Conservation (phyloP, 257 asterid genomes). For the Leptodermis oblonga region DNA sequence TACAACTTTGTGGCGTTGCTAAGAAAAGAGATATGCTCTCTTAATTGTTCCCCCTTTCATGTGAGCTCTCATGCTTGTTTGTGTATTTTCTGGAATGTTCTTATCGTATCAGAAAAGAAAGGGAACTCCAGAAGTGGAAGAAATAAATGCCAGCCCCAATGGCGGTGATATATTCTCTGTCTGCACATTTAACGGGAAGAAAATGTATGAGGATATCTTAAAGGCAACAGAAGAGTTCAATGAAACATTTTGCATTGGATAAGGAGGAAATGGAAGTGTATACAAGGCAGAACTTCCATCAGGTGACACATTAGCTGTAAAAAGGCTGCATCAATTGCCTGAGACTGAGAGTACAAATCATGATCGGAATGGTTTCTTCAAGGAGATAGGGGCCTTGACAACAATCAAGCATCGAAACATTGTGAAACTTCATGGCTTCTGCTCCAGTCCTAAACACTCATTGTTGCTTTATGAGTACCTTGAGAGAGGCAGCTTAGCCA, state of each 20-base stretch:
- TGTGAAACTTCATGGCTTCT: slow-evolving; percentile 35
- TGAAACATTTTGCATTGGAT: slow-evolving; percentile 24
- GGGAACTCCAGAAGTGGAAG: not conserved
- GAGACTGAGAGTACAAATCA: not conserved
- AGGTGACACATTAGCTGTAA: slow-evolving; percentile 29
- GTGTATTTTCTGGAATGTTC: slow-evolving; percentile 7
- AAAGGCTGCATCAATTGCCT: slow-evolving; percentile 2
- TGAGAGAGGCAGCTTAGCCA: slow-evolving; percentile 30
- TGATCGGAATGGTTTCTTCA: slow-evolving; percentile 13
- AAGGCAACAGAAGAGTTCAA: slow-evolving; percentile 28
- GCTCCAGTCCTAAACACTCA: slow-evolving; percentile 23
- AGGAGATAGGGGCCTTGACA: slow-evolving; percentile 28
- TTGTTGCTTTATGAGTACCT: slow-evolving; percentile 37
- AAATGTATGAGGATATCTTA: slow-evolving; percentile 24
- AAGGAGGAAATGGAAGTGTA: slow-evolving; percentile 36
- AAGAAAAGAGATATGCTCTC: not conserved
- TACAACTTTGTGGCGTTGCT: slow-evolving; percentile 15
- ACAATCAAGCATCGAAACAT: slow-evolving; percentile 32
- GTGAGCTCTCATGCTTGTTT: slow-evolving; percentile 16
- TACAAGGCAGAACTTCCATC: slow-evolving; percentile 23
- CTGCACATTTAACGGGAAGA: slow-evolving; percentile 27
- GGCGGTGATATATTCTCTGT: slow-evolving; percentile 15
- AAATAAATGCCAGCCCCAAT: not conserved
- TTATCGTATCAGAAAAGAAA: not conserved
- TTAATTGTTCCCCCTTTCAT: slow-evolving; percentile 13